Percentiles rank a stretch among this genome's conserved stretches.
Evolutionary conservation across 805 yeast genomes (phyloP).

Genomic region (Kodamaea jinghongensis): DNA sequence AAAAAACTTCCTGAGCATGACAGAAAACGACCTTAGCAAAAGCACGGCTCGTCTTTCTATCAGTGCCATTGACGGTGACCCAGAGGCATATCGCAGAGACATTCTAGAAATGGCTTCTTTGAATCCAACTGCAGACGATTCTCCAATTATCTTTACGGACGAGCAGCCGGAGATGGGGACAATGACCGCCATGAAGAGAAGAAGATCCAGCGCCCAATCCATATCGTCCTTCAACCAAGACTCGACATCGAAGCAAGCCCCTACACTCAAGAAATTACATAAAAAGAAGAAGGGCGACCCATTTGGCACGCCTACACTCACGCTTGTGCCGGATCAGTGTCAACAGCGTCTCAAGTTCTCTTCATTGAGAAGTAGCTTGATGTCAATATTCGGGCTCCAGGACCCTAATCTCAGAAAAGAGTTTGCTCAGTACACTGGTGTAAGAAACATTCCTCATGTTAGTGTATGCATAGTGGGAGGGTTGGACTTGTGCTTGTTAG

Average conservation of each 20-base stretch:
- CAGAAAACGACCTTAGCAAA: conserved; percentile 6
- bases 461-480: conserved; percentile 68
- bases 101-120: conserved; percentile 15
- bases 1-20: conserved; percentile 1
- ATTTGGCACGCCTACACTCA: conserved; percentile 20
- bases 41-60: conserved; percentile 30
- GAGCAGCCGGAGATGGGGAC: conserved; percentile 9
- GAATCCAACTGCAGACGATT: conserved; percentile 12
- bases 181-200: conserved; percentile 23
- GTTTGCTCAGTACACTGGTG: conserved; percentile 42
- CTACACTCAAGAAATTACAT: conserved; percentile 19
- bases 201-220: conserved; percentile 38
- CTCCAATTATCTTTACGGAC: conserved; percentile 24
- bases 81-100: conserved; percentile 16
- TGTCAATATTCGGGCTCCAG: too few relatives aligned
- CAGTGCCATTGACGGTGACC: conserved; percentile 19
- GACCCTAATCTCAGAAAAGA: too few relatives aligned
- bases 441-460: conserved; percentile 48
- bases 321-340: conserved; percentile 32
- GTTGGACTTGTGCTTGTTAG: conserved; percentile 21
- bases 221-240: background rate
- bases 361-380: too few relatives aligned
- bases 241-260: background rate
- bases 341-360: too few relatives aligned
- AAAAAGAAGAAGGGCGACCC: conserved; percentile 34